Conservation (phyloP, 2,329 filamentous ascomycete genomes). For the Raffaelea albimanens region DNA sequence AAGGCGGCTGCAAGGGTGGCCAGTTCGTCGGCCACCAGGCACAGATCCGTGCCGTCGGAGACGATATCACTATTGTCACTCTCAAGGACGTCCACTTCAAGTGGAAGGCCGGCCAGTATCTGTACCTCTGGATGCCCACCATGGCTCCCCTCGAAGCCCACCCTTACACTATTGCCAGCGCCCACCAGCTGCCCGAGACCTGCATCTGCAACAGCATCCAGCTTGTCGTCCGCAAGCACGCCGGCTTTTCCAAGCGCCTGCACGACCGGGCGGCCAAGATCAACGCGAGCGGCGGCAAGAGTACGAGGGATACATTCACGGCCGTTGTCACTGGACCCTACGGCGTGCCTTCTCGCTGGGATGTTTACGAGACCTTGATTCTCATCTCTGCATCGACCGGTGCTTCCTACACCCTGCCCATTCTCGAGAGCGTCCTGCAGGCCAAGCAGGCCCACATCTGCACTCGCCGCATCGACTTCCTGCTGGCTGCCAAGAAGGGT, state of each 20-base stretch:
- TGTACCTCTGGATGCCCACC: slow-evolving; percentile 51
- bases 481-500: slow-evolving; percentile 40
- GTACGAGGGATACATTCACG: slow-evolving; percentile 16
- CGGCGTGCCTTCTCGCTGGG: slow-evolving; percentile 44
- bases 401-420: slow-evolving; percentile 51
- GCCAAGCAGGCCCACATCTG: slow-evolving; percentile 29
- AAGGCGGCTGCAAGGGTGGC: slow-evolving; percentile 33
- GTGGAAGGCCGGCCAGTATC: slow-evolving; percentile 50
- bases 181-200: slow-evolving; percentile 37
- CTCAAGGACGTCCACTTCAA: slow-evolving; percentile 50
- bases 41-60: slow-evolving; percentile 36
- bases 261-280: slow-evolving; percentile 23
- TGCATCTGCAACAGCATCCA: slow-evolving; percentile 52
- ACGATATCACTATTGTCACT: slow-evolving; percentile 45
- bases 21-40: slow-evolving; percentile 43
- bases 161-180: slow-evolving; percentile 52
- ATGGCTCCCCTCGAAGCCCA: slow-evolving; percentile 47
- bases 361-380: slow-evolving; percentile 49
- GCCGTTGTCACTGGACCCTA: slow-evolving; percentile 48
- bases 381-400: slow-evolving; percentile 54
- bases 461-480: slow-evolving; percentile 41
- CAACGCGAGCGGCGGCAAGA: no score
- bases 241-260: slow-evolving; percentile 47
- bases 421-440: slow-evolving; percentile 44
- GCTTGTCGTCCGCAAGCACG: slow-evolving; percentile 45